Percentiles rank a stretch among this genome's conserved stretches.
Conservation (phyloP, 2,329 filamentous ascomycete species). For the Didymella pomorum region DNA sequence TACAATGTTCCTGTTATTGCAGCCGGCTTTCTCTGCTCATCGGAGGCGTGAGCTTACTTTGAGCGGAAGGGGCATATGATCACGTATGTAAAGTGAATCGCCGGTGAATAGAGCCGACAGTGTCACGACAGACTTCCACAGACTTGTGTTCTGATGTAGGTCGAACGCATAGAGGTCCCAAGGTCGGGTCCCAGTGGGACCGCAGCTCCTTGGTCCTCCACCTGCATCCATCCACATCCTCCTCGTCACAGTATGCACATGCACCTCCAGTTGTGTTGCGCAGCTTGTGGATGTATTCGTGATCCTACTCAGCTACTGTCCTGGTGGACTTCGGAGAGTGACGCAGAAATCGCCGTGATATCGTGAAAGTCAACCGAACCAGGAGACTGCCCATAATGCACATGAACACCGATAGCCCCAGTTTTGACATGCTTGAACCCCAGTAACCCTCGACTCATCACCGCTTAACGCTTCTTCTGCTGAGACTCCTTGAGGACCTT, state of each 20-base stretch:
- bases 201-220: not conserved
- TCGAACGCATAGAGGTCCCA: too few relatives aligned
- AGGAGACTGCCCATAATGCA: conserved; percentile 53
- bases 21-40: too few relatives aligned
- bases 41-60: too few relatives aligned
- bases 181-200: too few relatives aligned
- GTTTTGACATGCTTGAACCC: conserved; percentile 47
- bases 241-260: conserved; percentile 15
- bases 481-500: conserved; percentile 99
- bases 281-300: conserved; percentile 47
- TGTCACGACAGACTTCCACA: not conserved
- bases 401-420: conserved; percentile 53
- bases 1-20: too few relatives aligned
- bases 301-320: conserved; percentile 48
- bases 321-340: conserved; percentile 40
- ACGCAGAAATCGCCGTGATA: conserved; percentile 50
- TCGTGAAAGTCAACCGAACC: conserved; percentile 50
- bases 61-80: not conserved
- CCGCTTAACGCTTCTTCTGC: conserved; percentile 69
- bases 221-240: not conserved
- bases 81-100: not conserved
- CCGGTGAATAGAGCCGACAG: not conserved
- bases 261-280: conserved; percentile 16
- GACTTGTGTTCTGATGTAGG: too few relatives aligned
- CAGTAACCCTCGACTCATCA: conserved; percentile 33